phyloP scores from a whole-genome alignment of 164 flowering plant species.

The Protea cynaroides region DNA sequence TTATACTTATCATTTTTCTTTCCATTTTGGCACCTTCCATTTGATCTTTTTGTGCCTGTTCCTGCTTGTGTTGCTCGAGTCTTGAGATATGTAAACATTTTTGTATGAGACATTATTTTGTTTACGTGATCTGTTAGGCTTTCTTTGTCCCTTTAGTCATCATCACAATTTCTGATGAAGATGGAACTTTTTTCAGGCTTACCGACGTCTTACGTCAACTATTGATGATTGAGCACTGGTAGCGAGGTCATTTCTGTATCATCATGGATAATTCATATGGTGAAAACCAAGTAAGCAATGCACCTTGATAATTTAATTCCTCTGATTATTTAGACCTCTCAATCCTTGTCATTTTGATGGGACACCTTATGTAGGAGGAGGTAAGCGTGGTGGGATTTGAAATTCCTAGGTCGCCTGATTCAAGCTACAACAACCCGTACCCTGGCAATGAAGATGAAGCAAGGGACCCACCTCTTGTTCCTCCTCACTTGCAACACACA shows the following conservation, averaged over 20 bases:
- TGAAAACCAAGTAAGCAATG: constrained; percentile 39
- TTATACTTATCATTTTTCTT: too few relatives aligned
- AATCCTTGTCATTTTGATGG: not conserved
- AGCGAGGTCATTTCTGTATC: not conserved
- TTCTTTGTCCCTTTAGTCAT: too few relatives aligned
- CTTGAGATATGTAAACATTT: too few relatives aligned
- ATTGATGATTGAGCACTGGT: constrained; percentile 8
- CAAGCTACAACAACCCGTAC: constrained; percentile 69
- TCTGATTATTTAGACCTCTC: not conserved
- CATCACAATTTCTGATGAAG: too few relatives aligned
- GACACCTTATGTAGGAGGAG: constrained; percentile 48
- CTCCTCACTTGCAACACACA: constrained; percentile 74
- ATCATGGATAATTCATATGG: constrained; percentile 40
- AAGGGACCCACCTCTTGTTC: constrained; percentile 78
- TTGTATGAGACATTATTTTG: too few relatives aligned
- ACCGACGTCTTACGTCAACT: not conserved
- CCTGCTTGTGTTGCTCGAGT: too few relatives aligned
- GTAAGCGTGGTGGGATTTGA: constrained; percentile 78
- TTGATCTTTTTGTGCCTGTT: too few relatives aligned
- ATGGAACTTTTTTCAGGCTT: constrained; percentile 13
- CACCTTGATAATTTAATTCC: not conserved
- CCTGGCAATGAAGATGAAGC: constrained; percentile 69
- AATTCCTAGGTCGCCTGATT: constrained; percentile 78
- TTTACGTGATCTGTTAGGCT: too few relatives aligned
- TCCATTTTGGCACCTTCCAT: too few relatives aligned